Base-by-base conservation (phyloP, 169 alveolate genomes). In the Pseudocohnilembus persalinus region DNA sequence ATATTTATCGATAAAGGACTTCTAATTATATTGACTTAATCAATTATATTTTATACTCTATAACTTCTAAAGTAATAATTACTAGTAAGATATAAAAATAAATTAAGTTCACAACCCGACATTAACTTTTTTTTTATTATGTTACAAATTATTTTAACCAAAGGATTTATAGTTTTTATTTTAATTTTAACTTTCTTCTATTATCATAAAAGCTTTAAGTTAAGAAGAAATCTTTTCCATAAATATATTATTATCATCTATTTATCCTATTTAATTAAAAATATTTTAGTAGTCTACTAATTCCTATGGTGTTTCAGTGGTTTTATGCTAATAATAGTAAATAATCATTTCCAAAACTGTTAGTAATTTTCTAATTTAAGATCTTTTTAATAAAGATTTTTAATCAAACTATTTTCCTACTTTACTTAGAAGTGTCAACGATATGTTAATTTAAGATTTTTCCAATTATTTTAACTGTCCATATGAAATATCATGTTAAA, bases 141-240 rank as follows among this genome's bases (percentile, higher is more conserved):
- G n/a, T n/a, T n/a, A n/a, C n/a, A n/a, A n/a, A n/a, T n/a, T n/a
- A n/a, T n/a, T n/a, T n/a, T n/a, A n/a, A n/a, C n/a, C n/a, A n/a
- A n/a, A n/a, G n/a, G n/a, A n/a, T n/a, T n/a, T n/a, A n/a, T n/a
- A 73, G 30, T 83, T 89, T 11, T 11, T 49, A 4, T 49, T 49
- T 49, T 49, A 11, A 20, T 49, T 49, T 49, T 11, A 49, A 49
- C 68, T 49, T 11, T 4, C 68, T 49, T 49, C 68, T 20, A 49
- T 49, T 11, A 49, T 49, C 20, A 49, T 49, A 49, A 49, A 49
- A 20, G 68, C 68, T 49, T 49, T 4, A 20, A 49, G 68, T 49
- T 49, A 20, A 4, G 68, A 49, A 49, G 20, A 49, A 20, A 49
- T 20, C 68, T 49, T 49, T 49, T 49, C 68, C 4, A 49, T 49